Evolutionary conservation across 192 early-diverging fungal species (phyloP).

Genomic region (Pilobolus umbonatus): DNA sequence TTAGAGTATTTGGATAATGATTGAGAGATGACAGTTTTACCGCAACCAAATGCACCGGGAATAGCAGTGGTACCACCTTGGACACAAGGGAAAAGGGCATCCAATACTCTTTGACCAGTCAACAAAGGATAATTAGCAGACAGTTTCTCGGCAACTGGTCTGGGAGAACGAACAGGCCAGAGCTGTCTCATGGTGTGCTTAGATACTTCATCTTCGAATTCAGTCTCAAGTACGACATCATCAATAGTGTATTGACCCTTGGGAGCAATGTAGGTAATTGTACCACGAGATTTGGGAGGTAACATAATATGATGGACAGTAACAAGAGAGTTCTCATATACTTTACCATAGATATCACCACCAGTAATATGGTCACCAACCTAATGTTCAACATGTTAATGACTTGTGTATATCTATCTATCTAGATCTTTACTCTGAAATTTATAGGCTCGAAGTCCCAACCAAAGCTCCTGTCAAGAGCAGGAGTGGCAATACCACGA

Average conservation of each 20-base stretch:
- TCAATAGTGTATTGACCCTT: slow-evolving; percentile 89
- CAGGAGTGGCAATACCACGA: slow-evolving; percentile 96
- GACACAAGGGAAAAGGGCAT: slow-evolving; percentile 98
- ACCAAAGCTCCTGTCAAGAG: slow-evolving; percentile 80
- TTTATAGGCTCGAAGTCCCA: slow-evolving; percentile 97
- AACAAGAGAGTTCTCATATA: slow-evolving; percentile 94
- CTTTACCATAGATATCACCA: slow-evolving; percentile 93
- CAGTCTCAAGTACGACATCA: slow-evolving; percentile 90
- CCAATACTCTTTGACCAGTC: slow-evolving; percentile 98
- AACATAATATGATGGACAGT: slow-evolving; percentile 90
- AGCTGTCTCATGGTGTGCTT: slow-evolving; percentile 95
- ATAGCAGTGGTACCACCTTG: slow-evolving; percentile 99
- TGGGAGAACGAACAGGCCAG: slow-evolving; percentile 97
- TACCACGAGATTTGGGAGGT: slow-evolving; percentile 89
- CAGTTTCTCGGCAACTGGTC: slow-evolving; percentile 92
- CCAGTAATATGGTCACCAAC: slow-evolving; percentile 97
- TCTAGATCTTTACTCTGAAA: slow-evolving; percentile 60
- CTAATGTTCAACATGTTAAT: slow-evolving; percentile 27
- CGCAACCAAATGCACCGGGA: slow-evolving; percentile 99
- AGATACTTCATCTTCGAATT: slow-evolving; percentile 93
- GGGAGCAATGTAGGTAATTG: slow-evolving; percentile 92
- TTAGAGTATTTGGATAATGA: slow-evolving; percentile 99
- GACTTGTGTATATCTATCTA: background rate
- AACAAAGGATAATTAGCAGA: slow-evolving; percentile 92
- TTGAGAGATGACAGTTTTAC: slow-evolving; percentile 99